Conservation (phyloP, 2,329 filamentous ascomycete species). For the Dothidotthia symphoricarpi region DNA sequence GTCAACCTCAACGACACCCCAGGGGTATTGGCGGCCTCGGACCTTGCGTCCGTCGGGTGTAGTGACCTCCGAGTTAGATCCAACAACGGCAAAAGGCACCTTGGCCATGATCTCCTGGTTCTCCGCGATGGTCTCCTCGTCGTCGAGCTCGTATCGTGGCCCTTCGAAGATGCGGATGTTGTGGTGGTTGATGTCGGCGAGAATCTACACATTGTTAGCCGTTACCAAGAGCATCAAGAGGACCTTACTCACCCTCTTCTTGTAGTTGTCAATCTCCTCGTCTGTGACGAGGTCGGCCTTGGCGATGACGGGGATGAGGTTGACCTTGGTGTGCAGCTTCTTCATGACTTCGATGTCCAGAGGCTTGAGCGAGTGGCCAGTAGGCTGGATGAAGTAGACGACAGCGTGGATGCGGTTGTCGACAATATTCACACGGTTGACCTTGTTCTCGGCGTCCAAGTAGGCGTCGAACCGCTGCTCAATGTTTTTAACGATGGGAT, state of each 20-base stretch:
- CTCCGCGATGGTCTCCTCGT: constrained; percentile 99
- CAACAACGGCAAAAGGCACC: constrained; percentile 96
- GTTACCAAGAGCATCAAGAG: not conserved
- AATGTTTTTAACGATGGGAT: constrained; percentile 98
- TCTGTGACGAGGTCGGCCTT: constrained; percentile 98
- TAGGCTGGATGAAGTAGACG: constrained; percentile 99
- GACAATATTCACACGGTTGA: constrained; percentile 99
- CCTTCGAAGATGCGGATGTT: constrained; percentile 99
- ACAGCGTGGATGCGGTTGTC: constrained; percentile 99
- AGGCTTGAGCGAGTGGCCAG: constrained; percentile 96
- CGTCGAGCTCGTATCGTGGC: constrained; percentile 95
- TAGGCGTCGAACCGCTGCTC: constrained; percentile 99
- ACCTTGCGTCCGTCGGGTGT: constrained; percentile 92
- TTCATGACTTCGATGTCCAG: constrained; percentile 99
- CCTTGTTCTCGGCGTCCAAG: constrained; percentile 99
- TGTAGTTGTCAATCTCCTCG: constrained; percentile 92
- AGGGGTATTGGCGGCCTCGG: constrained; percentile 92
- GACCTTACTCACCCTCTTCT: constrained; percentile 75
- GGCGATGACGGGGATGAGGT: constrained; percentile 97
- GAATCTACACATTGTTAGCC: constrained; percentile 62
- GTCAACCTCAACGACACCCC: constrained; percentile 98
- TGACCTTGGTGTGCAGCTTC: constrained; percentile 99
- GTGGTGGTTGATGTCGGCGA: constrained; percentile 95
- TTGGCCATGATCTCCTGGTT: constrained; percentile 99
- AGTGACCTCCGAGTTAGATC: constrained; percentile 91